These are phyloP conservation scores for Cladosporium sp. DNA, from an alignment of 2,329 filamentous ascomycete species.

Conservation along the genomic window DNA sequence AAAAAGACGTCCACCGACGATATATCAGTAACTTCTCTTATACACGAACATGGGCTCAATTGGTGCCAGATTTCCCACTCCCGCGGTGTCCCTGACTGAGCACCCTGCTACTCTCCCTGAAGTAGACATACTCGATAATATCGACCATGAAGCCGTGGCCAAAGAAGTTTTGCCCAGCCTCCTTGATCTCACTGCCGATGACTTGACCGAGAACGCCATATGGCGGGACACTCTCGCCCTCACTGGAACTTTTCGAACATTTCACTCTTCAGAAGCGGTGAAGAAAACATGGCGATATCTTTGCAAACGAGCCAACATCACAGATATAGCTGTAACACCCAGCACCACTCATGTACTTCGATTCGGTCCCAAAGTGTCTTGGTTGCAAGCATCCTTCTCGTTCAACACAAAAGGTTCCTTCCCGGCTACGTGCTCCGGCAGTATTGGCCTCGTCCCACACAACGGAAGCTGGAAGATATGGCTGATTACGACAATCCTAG, in stretches of 20 bases:
- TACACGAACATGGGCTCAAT: constrained; percentile 1
- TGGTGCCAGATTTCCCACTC: neutral
- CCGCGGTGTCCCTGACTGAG: constrained; percentile 8
- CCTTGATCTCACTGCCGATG: neutral
- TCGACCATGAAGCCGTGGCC: constrained; percentile 7
- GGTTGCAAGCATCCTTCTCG: constrained; percentile 28
- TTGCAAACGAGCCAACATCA: constrained; percentile 19
- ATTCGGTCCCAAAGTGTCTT: constrained; percentile 14
- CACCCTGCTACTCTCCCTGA: constrained; percentile 15
- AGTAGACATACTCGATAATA: constrained; percentile 10
- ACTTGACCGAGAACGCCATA: constrained; percentile 18
- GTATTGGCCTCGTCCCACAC: constrained; percentile 30
- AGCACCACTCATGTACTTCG: constrained; percentile 18
- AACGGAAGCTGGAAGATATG: constrained; percentile 34
- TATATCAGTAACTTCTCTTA: neutral
- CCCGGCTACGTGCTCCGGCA: constrained; percentile 28
- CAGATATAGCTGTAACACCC: constrained; percentile 21
- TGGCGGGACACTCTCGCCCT: constrained; percentile 57
- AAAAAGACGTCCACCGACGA: neutral
- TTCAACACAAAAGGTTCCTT: constrained; percentile 21
- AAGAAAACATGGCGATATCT: constrained; percentile 33
- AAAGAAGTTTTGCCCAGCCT: neutral
- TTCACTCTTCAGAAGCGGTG: constrained; percentile 43
- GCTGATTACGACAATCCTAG: constrained; percentile 27
- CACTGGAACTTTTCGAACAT: constrained; percentile 53